Evolutionary conservation across 352 stramenopile genomes (phyloP), one percentile per base, ranked within the genome.

Genomic region (Phytopythium boreale): DNA sequence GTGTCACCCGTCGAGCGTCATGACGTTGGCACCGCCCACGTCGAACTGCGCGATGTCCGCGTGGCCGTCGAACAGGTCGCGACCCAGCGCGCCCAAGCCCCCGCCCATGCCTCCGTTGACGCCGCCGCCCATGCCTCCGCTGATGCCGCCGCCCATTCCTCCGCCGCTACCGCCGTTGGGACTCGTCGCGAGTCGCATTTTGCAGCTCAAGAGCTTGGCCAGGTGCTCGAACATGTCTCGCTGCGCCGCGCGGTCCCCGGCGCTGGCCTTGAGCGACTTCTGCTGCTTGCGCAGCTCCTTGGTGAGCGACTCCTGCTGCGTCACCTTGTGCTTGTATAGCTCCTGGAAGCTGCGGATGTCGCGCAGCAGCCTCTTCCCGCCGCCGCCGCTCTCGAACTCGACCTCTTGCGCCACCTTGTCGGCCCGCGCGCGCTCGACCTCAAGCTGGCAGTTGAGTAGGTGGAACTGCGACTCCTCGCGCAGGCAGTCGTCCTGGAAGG

Each of bases 241-340:
- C 67, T 98, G 93, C 56, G 84, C 70, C 49, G 83, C 78, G 67
- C 90, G 87, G 53, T 85, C 79, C 17, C 71, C 72, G 19, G 92
- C 77, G 58, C 90, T 93, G 44, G 73, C 79, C 69, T 97, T 97
- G 61, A 97, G 79, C 39, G 78, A 69, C 67, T 93, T 93, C 61
- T 97, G 89, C 64, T 97, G 88, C 69, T 97, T 97, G 36, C 90
- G 74, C 44, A 98, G 71, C 60, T 96, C 84, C 69, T 97, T 97
- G 0, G 84, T 88, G 41, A 97, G 79, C 22, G 77, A 84, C 66
- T 98, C 88, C 61, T 97, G 94, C 69, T 97, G 89, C 26, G 82
- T 75, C 50, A 97, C 78, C 64, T 97, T 98, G 73, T 96, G 78
- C 62, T 93, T 90, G 82, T 97, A 97, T 17, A 98, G 77, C 65